phyloP scores from a whole-genome alignment of 306 rosid genomes.

The Ormosia semicastrata region DNA sequence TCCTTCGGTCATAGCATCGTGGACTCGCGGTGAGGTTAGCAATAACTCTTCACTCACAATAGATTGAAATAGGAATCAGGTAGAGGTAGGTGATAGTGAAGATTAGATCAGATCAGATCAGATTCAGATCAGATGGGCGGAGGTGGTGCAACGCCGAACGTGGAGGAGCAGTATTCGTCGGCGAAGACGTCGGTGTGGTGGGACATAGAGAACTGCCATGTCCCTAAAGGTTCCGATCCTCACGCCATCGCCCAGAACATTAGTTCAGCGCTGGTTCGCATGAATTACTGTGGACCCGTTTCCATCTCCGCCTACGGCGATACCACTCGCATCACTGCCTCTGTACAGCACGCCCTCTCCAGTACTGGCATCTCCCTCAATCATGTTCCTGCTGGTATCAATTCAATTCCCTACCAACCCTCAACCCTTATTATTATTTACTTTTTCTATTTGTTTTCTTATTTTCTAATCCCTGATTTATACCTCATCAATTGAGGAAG shows the following conservation, averaged over 20 bases:
- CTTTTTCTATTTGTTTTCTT: not conserved
- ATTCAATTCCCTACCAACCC: no score
- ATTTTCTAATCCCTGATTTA: not conserved
- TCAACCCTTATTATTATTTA: not conserved
- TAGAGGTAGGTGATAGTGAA: no score
- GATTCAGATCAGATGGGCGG: conserved; percentile 27
- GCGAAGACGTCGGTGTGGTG: conserved; percentile 94
- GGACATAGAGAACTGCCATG: conserved; percentile 96
- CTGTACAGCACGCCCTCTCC: conserved; percentile 85
- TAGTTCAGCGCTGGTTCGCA: conserved; percentile 69
- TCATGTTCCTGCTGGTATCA: conserved; percentile 85
- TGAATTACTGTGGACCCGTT: conserved; percentile 78
- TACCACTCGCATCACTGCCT: conserved; percentile 57
- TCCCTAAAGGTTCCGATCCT: conserved; percentile 61
- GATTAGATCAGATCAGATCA: not conserved
- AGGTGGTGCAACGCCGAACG: conserved; percentile 34
- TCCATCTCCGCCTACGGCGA: conserved; percentile 91
- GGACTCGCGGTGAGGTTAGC: no score
- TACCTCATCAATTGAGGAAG: not conserved
- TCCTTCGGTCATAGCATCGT: not conserved
- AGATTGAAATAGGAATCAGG: no score
- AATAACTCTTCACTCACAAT: not conserved
- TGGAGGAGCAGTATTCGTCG: conserved; percentile 63
- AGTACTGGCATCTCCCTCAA: conserved; percentile 87
- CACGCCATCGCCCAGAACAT: conserved; percentile 88